These are phyloP conservation scores for Chlorella sp. DNA, from an alignment of 139 green algal species.

Conservation along the genomic window DNA sequence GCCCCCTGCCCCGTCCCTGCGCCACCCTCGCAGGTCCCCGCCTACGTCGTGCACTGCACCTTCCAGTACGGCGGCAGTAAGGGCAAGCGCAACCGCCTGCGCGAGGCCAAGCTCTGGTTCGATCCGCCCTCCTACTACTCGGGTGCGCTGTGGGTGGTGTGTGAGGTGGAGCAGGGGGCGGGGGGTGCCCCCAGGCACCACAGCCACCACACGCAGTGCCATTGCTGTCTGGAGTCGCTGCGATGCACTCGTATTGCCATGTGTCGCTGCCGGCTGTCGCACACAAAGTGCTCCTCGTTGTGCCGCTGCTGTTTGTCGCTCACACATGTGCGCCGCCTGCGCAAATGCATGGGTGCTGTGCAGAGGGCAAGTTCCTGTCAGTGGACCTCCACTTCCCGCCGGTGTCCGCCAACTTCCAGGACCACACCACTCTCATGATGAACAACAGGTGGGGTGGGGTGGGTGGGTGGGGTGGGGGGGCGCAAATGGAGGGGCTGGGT, in stretches of 20 bases:
- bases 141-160: conserved; percentile 19
- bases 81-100: conserved; percentile 93
- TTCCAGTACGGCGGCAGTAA: conserved; percentile 94
- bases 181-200: too few species aligned
- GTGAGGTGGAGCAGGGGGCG: too few species aligned
- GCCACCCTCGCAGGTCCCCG: conserved; percentile 70
- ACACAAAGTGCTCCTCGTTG: too few species aligned
- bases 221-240: conserved; percentile 1
- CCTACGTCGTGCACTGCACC: conserved; percentile 92
- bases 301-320: too few species aligned
- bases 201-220: too few species aligned
- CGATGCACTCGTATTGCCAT: too few species aligned
- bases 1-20: too few species aligned
- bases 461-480: too few species aligned
- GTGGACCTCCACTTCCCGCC: conserved; percentile 28
- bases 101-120: conserved; percentile 83
- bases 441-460: too few species aligned
- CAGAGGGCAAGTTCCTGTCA: conserved; percentile 32
- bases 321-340: neutral
- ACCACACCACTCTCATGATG: too few species aligned
- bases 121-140: conserved; percentile 54
- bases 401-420: neutral
- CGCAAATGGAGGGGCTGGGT: too few species aligned
- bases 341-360: neutral
- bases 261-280: too few species aligned